Base-by-base conservation (phyloP, 2,329 filamentous ascomycete genomes). In the Penicillium sp. region DNA sequence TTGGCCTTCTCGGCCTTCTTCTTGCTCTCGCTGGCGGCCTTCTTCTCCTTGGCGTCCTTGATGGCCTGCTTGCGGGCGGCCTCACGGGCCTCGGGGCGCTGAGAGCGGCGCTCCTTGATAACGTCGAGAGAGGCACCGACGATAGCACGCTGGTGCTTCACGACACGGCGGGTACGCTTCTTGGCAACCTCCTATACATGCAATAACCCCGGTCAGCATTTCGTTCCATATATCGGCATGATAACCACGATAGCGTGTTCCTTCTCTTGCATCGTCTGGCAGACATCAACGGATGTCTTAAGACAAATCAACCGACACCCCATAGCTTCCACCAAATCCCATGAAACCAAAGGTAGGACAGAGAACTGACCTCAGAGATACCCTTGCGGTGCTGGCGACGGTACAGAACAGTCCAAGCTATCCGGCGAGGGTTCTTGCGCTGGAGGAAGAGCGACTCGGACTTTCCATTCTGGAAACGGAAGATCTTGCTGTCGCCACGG, bases 1-100 rank as follows among this genome's bases (percentile, higher is more conserved):
- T 96, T 96, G 63, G 92, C 92, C 87, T 98, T 98, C 75, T 96
- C 89, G 45, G 86, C 85, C 85, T 96, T 98, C 87, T 96, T 98
- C 71, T 80, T 82, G 69, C 80, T 85, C 72, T 86, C 82, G 49
- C 80, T 78, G 51, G 81, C 88, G 55, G 82, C 75, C 79, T 93
- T 94, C 88, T 96, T 95, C 72, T 94, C 89, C 85, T 98, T 98
- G 76, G 82, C 85, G 69, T 93, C 88, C 79, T 90, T 90, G 76
- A 96, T 89, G 70, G 92, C 90, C 60, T 82, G 76, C 58, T 78
- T 75, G 67, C 92, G 90, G 67, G 88, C 89, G 64, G 92, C 92
- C 62, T 81, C 78, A 70, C 92, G 89, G 68, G 88, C 90, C 78
- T 96, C 92, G 61, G 92, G 92, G 71, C 92, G 87, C 79, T 87